Conservation (phyloP, 495 filamentous ascomycete genomes). For the Venustampulla echinocandica region DNA sequence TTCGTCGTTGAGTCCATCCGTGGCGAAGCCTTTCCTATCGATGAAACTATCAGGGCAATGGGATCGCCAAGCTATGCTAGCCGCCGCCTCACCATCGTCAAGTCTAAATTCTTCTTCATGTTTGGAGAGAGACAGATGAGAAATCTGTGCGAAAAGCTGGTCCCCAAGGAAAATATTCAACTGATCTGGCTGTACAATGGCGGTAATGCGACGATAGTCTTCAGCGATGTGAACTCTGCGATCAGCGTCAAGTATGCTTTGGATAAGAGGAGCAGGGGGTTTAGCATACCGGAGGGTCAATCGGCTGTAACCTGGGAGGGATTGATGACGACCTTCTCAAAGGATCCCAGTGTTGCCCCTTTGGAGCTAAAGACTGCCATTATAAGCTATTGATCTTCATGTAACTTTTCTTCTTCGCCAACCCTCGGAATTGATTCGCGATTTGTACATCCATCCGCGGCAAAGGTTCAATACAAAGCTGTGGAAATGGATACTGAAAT, state of each 20-base stretch:
- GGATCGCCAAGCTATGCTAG: slow-evolving; percentile 6
- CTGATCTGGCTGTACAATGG: slow-evolving; percentile 22
- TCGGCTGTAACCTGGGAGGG: slow-evolving; percentile 5
- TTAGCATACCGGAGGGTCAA: slow-evolving; percentile 1
- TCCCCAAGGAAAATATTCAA: slow-evolving; percentile 16
- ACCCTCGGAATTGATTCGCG: background rate
- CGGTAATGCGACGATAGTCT: slow-evolving; percentile 23
- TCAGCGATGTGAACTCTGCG: slow-evolving; percentile 15
- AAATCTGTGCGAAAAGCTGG: slow-evolving; percentile 12
- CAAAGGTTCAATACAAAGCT: too few species aligned
- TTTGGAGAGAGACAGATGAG: slow-evolving; percentile 7
- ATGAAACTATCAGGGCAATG: slow-evolving; percentile 18
- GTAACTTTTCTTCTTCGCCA: background rate
- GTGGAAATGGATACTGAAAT: too few species aligned
- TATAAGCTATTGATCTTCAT: background rate
- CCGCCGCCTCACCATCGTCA: slow-evolving; percentile 22
- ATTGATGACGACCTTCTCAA: slow-evolving; percentile 16
- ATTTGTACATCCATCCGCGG: too few species aligned
- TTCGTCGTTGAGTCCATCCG: slow-evolving; percentile 16
- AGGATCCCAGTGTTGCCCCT: slow-evolving; percentile 15
- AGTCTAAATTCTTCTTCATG: slow-evolving; percentile 21
- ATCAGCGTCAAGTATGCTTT: slow-evolving; percentile 17
- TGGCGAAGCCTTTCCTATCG: slow-evolving; percentile 7
- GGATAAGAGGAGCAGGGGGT: slow-evolving; percentile 5
- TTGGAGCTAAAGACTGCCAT: slow-evolving; percentile 1